Base-by-base conservation (phyloP, 2,329 filamentous ascomycete genomes). In the Calycina herbarum region DNA sequence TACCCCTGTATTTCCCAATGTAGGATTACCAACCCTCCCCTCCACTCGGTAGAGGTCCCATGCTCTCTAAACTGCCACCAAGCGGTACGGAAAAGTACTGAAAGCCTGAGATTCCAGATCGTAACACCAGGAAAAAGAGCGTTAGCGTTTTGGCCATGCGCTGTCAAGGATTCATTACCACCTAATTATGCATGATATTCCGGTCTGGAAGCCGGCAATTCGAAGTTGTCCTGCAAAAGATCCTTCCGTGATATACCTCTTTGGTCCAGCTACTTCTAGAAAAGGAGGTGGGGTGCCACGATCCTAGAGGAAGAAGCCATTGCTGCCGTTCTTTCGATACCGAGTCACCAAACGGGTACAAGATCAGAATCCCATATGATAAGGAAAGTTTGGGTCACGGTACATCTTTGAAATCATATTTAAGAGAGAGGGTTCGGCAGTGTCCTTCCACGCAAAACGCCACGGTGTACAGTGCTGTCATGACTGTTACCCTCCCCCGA, bases 401-500 rank as follows among this genome's bases (percentile, higher is more conserved):
- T 45, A 45, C 17, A n/a, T 45, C 42, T 45, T 45, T 20, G 17
- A 5, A 45, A n/a, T 45, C 42, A n/a, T 45, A 29, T 29, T 29
- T 29, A 29, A 29, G 27, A 29, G 27, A 38, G 54, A 27, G 27
- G 60, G 60, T 48, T 57, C 60, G 45, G 45, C 60, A 61, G 20
- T 62, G 45, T 60, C 27, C 60, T 15, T 29, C 48, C 45, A 62
- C 60, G 54, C 45, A 20, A 29, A 31, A 59, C 57, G 20, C 54
- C 45, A 51, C 20, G n/a, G n/a, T 51, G 20, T 24, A 51, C 45
- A 51, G 45, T 24, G 4, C 27, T 24, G 1, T 51, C n/a, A 51
- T 15, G 24, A 51, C 10, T 24, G 45, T 15, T 24, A 24, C 45
- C n/a, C 20, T 24, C 20, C n/a, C 17, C 6, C n/a, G 8, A 51